Percentiles rank a stretch among this genome's conserved stretches.
These are phyloP conservation scores for Leptomonas pyrrhocoris DNA, from an alignment of 208 protist species.

Conservation along the genomic window DNA sequence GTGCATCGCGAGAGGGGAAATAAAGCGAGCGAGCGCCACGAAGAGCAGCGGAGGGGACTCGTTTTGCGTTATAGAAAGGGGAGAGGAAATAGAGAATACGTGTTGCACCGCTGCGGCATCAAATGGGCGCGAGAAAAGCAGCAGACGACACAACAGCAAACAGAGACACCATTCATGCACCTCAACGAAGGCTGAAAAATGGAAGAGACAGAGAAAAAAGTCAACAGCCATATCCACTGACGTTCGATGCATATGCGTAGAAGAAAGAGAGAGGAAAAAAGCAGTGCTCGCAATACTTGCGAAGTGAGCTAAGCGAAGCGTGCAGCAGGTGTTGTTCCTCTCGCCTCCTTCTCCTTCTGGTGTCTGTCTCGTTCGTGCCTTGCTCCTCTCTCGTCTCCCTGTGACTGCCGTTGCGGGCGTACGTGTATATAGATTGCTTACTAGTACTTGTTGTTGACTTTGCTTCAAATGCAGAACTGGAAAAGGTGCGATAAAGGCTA, in stretches of 20 bases:
- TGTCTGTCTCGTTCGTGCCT: background rate
- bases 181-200: too few relatives aligned
- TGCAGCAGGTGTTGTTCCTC: background rate
- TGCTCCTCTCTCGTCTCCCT: background rate
- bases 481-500: background rate
- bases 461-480: background rate
- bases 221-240: too few relatives aligned
- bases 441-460: conserved; percentile 20
- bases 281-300: background rate
- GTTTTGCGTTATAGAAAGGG: conserved; percentile 16
- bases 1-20: background rate
- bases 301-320: background rate
- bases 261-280: background rate
- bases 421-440: conserved; percentile 22
- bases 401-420: conserved; percentile 1
- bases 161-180: background rate
- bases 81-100: conserved; percentile 16
- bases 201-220: background rate
- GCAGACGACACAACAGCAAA: conserved; percentile 4
- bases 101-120: conserved; percentile 1
- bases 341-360: background rate
- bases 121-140: conserved; percentile 6
- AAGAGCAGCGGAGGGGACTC: conserved; percentile 13
- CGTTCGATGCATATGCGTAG: too few relatives aligned
- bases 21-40: background rate